Evolutionary conservation across 768 basidiomycete genomes (phyloP), one percentile per base, ranked within the genome.

Genomic region (Boletus sensibilis): DNA sequence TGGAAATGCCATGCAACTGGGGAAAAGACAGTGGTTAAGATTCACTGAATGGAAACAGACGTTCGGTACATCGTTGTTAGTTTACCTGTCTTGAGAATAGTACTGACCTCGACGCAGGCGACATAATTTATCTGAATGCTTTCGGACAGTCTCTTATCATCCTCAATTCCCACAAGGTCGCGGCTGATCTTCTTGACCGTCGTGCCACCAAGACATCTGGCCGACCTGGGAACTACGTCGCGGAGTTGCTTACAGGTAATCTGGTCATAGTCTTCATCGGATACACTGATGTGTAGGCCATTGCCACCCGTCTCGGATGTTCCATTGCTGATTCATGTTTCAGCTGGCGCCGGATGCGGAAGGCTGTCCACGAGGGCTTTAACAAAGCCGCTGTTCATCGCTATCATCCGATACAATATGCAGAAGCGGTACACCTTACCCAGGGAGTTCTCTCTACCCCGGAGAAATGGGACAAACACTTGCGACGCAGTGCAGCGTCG

Each of bases 21-120:
- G 51, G 7, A 44, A 37, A 10, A 35, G 13, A 27, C 34, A 37
- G 14, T 44, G 34, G 51, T 27, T 52, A 5, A 52, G 41, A 16
- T 52, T 43, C 33, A 52, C 51, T 5, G 33, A 52, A 11, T 52
- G 51, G 51, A 43, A 52, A 43, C 20, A 31, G n/a, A n/a, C n/a
- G n/a, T n/a, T n/a, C n/a, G n/a, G n/a, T n/a, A n/a, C n/a, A n/a
- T n/a, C n/a, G n/a, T n/a, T 14, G 12, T 40, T 18, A 10, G 21
- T 33, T 23, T 23, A 16, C 21, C 1, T 11, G 4, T 23, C 14
- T 11, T 14, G 10, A 39, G 38, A 4, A 39, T 9, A 11, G n/a
- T n/a, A 4, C 21, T 41, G 41, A 23, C 21, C 20, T 23, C 8
- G 21, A 23, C 41, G 14, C 21, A 23, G 41, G 21, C 14, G 41